A percentile compares a stretch with the other conserved stretches of the same genome.
Conservation (phyloP, 1,284 basidiomycete species). For the Bondarzewia mesenterica region DNA sequence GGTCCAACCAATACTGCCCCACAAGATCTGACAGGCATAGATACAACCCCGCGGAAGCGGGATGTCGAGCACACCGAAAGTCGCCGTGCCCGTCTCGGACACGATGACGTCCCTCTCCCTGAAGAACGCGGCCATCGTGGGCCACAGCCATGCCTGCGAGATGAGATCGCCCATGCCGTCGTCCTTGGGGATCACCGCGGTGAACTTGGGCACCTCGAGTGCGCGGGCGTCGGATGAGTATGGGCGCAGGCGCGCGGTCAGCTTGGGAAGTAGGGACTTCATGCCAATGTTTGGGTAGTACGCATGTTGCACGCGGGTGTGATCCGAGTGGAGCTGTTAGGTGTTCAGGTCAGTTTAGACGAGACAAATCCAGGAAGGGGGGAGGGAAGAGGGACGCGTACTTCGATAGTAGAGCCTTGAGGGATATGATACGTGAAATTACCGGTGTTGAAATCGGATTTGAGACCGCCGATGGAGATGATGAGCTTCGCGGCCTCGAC, state of each 20-base stretch:
- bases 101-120: slow-evolving; percentile 70
- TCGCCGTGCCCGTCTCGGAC: slow-evolving; percentile 68
- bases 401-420: slow-evolving; percentile 53
- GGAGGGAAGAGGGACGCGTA: slow-evolving; percentile 19
- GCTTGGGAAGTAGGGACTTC: slow-evolving; percentile 64
- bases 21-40: slow-evolving; percentile 73
- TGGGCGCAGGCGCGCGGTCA: slow-evolving; percentile 46
- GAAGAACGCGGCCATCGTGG: slow-evolving; percentile 76
- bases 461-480: slow-evolving; percentile 74
- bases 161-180: slow-evolving; percentile 33
- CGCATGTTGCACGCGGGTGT: slow-evolving; percentile 63
- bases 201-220: slow-evolving; percentile 43
- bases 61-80: slow-evolving; percentile 51
- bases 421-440: slow-evolving; percentile 74
- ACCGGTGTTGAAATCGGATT: slow-evolving; percentile 89
- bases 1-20: slow-evolving; percentile 85
- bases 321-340: slow-evolving; percentile 73
- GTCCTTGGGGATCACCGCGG: slow-evolving; percentile 30
- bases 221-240: slow-evolving; percentile 30
- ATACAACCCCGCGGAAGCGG: slow-evolving; percentile 61
- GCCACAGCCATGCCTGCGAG: slow-evolving; percentile 84
- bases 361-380: not conserved
- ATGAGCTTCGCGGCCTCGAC: slow-evolving; percentile 83
- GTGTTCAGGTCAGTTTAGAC: not conserved
- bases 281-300: slow-evolving; percentile 59